Percentiles rank a stretch among this genome's conserved stretches.
Evolutionary conservation across 2,329 filamentous ascomycete genomes (phyloP).

Genomic region (Ceratocystis smalleyi): DNA sequence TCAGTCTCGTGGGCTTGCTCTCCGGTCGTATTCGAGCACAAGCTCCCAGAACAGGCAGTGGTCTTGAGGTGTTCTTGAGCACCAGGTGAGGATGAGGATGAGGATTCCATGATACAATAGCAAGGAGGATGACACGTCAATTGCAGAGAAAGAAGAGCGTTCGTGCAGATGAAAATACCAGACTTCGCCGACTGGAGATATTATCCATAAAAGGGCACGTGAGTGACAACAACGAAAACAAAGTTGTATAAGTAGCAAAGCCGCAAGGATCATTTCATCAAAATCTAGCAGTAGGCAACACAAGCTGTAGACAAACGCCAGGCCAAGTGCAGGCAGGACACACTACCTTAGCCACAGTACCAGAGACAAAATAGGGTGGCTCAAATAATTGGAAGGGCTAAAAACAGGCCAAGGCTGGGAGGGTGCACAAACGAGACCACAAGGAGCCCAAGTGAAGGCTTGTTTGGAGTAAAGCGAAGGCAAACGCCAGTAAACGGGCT

Average conservation of each 20-base stretch:
- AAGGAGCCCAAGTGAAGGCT: background rate
- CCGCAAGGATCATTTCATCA: background rate
- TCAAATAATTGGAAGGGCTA: background rate
- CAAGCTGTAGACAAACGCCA: background rate
- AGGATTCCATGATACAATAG: background rate
- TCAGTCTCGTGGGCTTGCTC: background rate
- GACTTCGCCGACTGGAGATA: background rate
- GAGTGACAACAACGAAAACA: background rate
- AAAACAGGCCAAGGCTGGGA: background rate
- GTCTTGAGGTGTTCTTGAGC: background rate
- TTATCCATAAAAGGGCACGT: slow-evolving; percentile 7
- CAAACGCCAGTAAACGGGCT: background rate
- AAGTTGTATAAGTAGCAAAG: background rate
- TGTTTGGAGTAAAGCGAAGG: background rate
- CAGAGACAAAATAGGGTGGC: background rate
- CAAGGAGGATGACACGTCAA: background rate
- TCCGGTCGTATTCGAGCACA: background rate
- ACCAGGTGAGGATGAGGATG: background rate
- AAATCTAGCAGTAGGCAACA: background rate
- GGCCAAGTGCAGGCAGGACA: background rate
- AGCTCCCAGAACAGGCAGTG: background rate
- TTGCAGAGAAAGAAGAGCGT: background rate
- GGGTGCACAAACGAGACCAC: background rate
- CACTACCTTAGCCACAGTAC: background rate
- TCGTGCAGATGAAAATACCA: background rate